phyloP scores from a whole-genome alignment of 352 stramenopile genomes.

The Globisporangium mamillatum region DNA sequence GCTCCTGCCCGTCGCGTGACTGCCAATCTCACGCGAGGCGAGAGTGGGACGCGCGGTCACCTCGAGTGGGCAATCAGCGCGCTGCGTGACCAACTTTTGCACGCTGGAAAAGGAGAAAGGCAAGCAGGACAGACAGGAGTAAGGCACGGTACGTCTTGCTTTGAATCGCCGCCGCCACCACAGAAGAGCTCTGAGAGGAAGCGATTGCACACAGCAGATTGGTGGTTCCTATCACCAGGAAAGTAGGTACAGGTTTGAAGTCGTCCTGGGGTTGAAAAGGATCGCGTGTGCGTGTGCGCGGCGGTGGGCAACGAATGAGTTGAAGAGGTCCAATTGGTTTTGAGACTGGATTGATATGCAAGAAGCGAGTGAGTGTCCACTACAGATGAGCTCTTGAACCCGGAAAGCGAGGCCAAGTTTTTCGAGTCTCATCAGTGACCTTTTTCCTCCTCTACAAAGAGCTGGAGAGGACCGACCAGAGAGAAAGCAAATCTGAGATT shows the following conservation, averaged over 20 bases:
- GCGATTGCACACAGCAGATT: not conserved
- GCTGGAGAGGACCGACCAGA: no score
- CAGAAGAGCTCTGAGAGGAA: no score
- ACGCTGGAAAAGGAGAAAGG: not conserved
- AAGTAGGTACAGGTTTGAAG: not conserved
- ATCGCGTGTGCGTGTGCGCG: not conserved
- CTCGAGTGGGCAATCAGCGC: not conserved
- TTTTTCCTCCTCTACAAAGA: no score
- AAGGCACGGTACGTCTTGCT: not conserved
- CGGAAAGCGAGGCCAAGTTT: not conserved
- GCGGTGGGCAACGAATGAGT: not conserved
- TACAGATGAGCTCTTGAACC: no score
- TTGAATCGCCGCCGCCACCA: not conserved
- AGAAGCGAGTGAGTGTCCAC: no score
- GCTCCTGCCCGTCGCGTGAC: no score
- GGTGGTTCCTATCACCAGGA: no score
- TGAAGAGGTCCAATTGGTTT: not conserved
- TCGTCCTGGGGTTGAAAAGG: not conserved
- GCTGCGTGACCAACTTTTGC: conserved; percentile 3
- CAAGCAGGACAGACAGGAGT: not conserved
- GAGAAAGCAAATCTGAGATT: no score
- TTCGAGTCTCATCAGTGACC: no score
- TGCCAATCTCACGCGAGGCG: not conserved
- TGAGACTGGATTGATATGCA: no score
- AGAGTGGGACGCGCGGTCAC: not conserved